Evolutionary conservation across 2,329 filamentous ascomycete species (phyloP).

Genomic region (Talaromyces atroroseus): DNA sequence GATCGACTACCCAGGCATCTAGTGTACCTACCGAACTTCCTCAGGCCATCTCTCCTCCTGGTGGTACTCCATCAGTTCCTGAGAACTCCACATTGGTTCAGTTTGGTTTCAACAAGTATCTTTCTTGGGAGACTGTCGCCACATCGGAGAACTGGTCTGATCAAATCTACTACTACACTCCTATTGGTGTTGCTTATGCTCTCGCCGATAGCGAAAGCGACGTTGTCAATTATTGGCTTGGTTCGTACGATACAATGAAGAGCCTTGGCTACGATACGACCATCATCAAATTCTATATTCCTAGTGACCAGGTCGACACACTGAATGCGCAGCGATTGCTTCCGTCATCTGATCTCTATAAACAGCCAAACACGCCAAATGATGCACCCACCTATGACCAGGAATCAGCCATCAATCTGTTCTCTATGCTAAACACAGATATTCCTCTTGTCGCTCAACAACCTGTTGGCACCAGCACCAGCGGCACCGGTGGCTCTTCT

Average conservation of each 20-base stretch:
- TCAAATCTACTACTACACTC: conserved; percentile 79
- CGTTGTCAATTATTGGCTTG: conserved; percentile 64
- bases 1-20: conserved; percentile 35
- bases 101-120: conserved; percentile 71
- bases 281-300: conserved; percentile 70
- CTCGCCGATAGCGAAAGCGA: conserved; percentile 46
- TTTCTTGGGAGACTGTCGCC: conserved; percentile 82
- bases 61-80: conserved; percentile 53
- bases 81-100: conserved; percentile 68
- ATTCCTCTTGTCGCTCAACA: conserved; percentile 59
- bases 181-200: conserved; percentile 62
- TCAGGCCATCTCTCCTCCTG: conserved; percentile 66
- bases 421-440: conserved; percentile 74
- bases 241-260: conserved; percentile 67
- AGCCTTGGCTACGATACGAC: conserved; percentile 74
- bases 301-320: conserved; percentile 60
- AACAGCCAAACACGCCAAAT: conserved; percentile 50
- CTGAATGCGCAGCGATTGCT: conserved; percentile 65
- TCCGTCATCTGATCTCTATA: conserved; percentile 69
- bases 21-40: conserved; percentile 61
- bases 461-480: neutral
- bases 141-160: conserved; percentile 64
- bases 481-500: conserved; percentile 39
- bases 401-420: conserved; percentile 63
- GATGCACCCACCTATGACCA: conserved; percentile 13